Evolutionary conservation across 371 early-diverging fungal species (phyloP), one percentile per base, ranked within the genome.

Genomic region (Saksenaea vasiformis): DNA sequence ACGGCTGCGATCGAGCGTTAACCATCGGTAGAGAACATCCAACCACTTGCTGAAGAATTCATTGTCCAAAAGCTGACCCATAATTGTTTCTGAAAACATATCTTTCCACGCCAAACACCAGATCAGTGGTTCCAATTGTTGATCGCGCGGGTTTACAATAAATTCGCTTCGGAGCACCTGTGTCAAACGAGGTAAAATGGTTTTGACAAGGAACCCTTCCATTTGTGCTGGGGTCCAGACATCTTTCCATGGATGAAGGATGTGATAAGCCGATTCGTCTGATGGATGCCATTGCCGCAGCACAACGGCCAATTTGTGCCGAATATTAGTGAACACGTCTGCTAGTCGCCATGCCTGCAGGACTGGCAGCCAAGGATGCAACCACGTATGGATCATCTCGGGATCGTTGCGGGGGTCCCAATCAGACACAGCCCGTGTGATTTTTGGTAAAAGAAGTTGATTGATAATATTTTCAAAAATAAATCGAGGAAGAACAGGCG

Each of bases 281-380:
- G 82, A 74, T 1, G 92, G 90, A 56, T 86, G 80, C 93, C 93
- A 94, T 53, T 85, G 84, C 7, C 79, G 67, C 22, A 92, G 69
- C 22, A 76, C 73, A 11, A 85, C 69, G 0, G 80, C 72, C 35
- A 93, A 67, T 62, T 90, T 91, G 54, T 86, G 85, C 22, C 91
- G 87, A 35, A 93, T 80, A 22, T 73, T 73, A 5, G 85, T 84
- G 62, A 77, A 82, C 1, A 93, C 56, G 11, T 80, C 84, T 5
- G 84, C 77, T 35, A 92, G 64, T 35, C 78, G 72, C 62, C 84
- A 83, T 24, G 78, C 79, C 35, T 77, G 84, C 5, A 93, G 63
- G n/a, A 88, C 67, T 1, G 92, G 90, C 14, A 93, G 74, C 95
- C 95, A 95, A 0, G 94, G 93, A 69, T 90, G 91, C n/a, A 93